Evolutionary conservation across 2,329 filamentous ascomycete species (phyloP).

Genomic region (Colletotrichum sidae): DNA sequence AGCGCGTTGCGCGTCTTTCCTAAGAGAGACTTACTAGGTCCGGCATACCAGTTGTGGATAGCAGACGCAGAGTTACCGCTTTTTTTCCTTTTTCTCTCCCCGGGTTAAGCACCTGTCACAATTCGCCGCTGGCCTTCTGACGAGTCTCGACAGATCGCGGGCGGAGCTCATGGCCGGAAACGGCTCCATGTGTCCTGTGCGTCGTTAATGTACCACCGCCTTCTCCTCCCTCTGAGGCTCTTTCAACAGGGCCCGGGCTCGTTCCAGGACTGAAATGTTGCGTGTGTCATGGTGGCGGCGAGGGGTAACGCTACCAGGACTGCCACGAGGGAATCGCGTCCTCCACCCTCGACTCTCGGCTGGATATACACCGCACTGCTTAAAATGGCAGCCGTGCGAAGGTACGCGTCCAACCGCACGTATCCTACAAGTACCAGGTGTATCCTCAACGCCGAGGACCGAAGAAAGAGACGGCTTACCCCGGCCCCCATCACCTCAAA

Average conservation of each 20-base stretch:
- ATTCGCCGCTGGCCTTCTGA: constrained; percentile 8
- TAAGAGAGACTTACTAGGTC: constrained; percentile 18
- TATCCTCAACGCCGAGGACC: constrained; percentile 1
- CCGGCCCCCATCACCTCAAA: constrained; percentile 24
- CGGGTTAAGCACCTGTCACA: constrained; percentile 30
- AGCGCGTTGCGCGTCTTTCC: constrained; percentile 33
- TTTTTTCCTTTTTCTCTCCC: constrained; percentile 13
- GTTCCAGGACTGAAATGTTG: constrained; percentile 9
- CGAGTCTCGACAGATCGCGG: not conserved
- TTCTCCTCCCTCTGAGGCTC: constrained; percentile 22
- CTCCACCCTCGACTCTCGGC: constrained; percentile 10
- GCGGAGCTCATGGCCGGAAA: constrained; percentile 23
- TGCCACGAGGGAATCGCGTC: constrained; percentile 4
- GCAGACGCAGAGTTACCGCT: constrained; percentile 9
- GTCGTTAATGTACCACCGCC: constrained; percentile 19
- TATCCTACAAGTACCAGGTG: constrained; percentile 2
- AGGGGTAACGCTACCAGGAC: not conserved
- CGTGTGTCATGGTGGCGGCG: constrained; percentile 26
- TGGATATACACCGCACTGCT: constrained; percentile 1
- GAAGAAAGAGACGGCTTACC: not conserved
- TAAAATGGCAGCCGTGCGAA: not conserved
- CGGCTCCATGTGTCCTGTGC: constrained; percentile 12
- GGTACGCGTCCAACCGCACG: no score
- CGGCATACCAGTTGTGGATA: not conserved
- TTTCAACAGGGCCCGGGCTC: constrained; percentile 26